Conservation (phyloP, 805 yeast genomes). For the Metschnikowia lachancei region DNA sequence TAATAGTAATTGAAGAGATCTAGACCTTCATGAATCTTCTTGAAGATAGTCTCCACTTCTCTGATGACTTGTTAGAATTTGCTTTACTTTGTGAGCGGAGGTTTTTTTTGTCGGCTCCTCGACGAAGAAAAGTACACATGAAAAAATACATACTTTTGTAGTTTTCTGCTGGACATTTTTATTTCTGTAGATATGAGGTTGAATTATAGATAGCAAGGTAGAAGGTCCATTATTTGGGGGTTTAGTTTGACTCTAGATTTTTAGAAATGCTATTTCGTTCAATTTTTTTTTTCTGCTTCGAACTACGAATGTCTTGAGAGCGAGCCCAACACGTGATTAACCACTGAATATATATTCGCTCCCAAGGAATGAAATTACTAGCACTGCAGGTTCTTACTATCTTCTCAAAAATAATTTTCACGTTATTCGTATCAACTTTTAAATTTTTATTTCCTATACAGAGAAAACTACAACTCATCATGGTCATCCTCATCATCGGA, state of each 20-base stretch:
- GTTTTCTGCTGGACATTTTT: constrained; percentile 22
- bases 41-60: constrained; percentile 43
- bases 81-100: not conserved
- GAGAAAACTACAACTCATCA: constrained; percentile 38
- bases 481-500: constrained; percentile 45
- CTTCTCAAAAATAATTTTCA: not conserved
- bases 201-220: constrained; percentile 14
- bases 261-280: not conserved
- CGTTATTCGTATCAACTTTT: not conserved
- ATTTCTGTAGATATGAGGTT: constrained; percentile 1
- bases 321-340: constrained; percentile 10
- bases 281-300: constrained; percentile 14
- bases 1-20: constrained; percentile 45
- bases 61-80: constrained; percentile 23
- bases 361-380: not conserved
- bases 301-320: constrained; percentile 4
- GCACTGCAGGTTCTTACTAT: not conserved
- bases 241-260: constrained; percentile 1
- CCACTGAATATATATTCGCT: constrained; percentile 2
- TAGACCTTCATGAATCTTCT: constrained; percentile 45
- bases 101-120: not conserved
- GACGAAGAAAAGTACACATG: not conserved
- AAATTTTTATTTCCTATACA: not conserved
- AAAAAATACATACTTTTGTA: constrained; percentile 21
- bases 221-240: constrained; percentile 18